These are phyloP conservation scores for Candida tunisiensis DNA, from an alignment of 1,139 yeast genomes.

Conservation along the genomic window DNA sequence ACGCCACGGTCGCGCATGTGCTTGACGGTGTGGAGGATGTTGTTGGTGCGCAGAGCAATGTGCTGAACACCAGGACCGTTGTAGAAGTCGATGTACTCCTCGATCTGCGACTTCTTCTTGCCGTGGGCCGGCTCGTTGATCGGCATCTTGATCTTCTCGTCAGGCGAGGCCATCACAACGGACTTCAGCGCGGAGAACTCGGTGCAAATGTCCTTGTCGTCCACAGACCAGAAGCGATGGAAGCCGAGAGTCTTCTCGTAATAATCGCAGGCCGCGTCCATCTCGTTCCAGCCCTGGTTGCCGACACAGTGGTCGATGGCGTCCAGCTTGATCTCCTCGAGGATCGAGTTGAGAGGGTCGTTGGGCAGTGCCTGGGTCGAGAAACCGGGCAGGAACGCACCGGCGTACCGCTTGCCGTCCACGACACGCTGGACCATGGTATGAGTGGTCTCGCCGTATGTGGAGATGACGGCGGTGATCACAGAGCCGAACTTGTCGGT, in stretches of 20 bases:
- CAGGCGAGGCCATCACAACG: constrained; percentile 57
- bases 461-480: constrained; percentile 34
- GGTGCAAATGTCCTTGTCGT: constrained; percentile 56
- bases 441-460: constrained; percentile 53
- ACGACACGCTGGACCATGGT: constrained; percentile 44
- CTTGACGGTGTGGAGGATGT: constrained; percentile 42
- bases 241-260: constrained; percentile 54
- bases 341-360: constrained; percentile 9
- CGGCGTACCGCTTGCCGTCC: constrained; percentile 21
- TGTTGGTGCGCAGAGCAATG: constrained; percentile 45
- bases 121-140: constrained; percentile 72
- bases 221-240: constrained; percentile 72
- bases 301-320: constrained; percentile 67
- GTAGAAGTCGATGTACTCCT: constrained; percentile 60
- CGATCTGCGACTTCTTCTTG: constrained; percentile 52
- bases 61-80: constrained; percentile 79
- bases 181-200: constrained; percentile 53
- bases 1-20: constrained; percentile 42
- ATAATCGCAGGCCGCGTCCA: constrained; percentile 38
- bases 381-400: constrained; percentile 41
- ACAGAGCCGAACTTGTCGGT: constrained; percentile 36
- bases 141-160: constrained; percentile 59
- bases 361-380: constrained; percentile 5
- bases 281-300: constrained; percentile 54
- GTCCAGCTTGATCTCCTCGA: constrained; percentile 23